These are phyloP conservation scores for Trichoderma guizhouense DNA, from an alignment of 2,329 filamentous ascomycete species.

Conservation along the genomic window DNA sequence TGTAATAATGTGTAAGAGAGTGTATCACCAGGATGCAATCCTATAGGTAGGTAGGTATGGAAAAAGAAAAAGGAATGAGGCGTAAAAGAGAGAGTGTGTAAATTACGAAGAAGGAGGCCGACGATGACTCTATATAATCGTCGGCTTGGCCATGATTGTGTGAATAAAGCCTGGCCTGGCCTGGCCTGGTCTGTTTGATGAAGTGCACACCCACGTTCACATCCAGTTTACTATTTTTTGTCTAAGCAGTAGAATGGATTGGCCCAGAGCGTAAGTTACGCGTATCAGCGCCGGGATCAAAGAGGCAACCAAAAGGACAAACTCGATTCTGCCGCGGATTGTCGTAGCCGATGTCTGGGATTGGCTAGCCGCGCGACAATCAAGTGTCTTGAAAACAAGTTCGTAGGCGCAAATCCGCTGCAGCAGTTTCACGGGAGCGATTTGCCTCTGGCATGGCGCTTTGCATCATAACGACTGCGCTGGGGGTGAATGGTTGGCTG, in stretches of 20 bases:
- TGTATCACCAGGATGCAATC: constrained; percentile 1
- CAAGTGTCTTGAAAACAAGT: not conserved
- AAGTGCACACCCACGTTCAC: not conserved
- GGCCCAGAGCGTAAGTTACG: not conserved
- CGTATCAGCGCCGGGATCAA: not conserved
- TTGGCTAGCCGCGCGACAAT: constrained; percentile 15
- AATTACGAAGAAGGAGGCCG: not conserved
- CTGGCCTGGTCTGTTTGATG: not conserved
- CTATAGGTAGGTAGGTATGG: not conserved
- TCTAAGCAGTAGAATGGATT: not conserved
- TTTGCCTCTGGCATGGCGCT: constrained; percentile 2
- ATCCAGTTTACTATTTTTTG: not conserved
- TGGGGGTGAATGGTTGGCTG: constrained; percentile 1
- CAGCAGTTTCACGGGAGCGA: not conserved
- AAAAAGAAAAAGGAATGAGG: not conserved
- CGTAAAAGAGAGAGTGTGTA: not conserved
- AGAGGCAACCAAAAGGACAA: constrained; percentile 8
- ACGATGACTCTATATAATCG: not conserved
- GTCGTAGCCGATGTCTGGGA: not conserved
- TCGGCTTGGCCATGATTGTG: constrained; percentile 1
- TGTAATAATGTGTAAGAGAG: not conserved
- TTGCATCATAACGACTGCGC: not conserved
- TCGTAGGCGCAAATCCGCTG: not conserved
- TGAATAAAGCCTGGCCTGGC: not conserved
- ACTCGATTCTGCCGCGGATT: not conserved